Percentiles rank a stretch among this genome's conserved stretches.
phyloP scores from a whole-genome alignment of 805 yeast genomes.

The Peterozyma xylosa region DNA sequence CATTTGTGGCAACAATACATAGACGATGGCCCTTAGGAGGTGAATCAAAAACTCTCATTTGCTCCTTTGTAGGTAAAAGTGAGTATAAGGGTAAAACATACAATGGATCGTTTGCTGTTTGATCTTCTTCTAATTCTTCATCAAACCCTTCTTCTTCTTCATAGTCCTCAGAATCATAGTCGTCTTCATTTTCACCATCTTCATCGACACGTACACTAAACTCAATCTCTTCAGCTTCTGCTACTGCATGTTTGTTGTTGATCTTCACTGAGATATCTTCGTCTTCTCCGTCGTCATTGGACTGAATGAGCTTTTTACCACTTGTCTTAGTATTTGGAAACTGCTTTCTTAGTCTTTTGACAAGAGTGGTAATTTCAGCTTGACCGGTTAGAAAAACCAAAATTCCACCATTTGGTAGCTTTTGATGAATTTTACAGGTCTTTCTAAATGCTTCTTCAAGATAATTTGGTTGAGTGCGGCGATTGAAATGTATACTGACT shows the following conservation, averaged over 20 bases:
- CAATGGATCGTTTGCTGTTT: conserved; percentile 67
- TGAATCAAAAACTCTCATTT: conserved; percentile 80
- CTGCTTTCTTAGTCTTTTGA: conserved; percentile 56
- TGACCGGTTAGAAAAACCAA: conserved; percentile 91
- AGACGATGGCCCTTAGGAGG: conserved; percentile 85
- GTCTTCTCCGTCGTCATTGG: conserved; percentile 17
- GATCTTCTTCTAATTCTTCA: conserved; percentile 68
- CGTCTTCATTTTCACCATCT: conserved; percentile 31
- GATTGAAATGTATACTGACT: conserved; percentile 84
- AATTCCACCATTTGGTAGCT: conserved; percentile 90
- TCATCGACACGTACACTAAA: conserved; percentile 44
- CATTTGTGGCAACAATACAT: conserved; percentile 93
- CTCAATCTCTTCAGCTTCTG: conserved; percentile 87
- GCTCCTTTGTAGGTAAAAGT: conserved; percentile 87
- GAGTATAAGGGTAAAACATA: conserved; percentile 92
- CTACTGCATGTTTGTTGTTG: conserved; percentile 51
- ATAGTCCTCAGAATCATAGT: conserved; percentile 38
- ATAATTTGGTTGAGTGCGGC: conserved; percentile 70
- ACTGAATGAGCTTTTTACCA: conserved; percentile 12
- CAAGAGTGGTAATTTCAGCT: conserved; percentile 76
- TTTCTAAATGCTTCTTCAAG: conserved; percentile 82
- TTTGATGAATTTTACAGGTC: conserved; percentile 77
- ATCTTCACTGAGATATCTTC: conserved; percentile 37
- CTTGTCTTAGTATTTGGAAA: conserved; percentile 46
- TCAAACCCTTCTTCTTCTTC: conserved; percentile 57